A percentile compares a stretch with the other conserved stretches of the same genome.
phyloP scores from a whole-genome alignment of 2,329 filamentous ascomycete species.

The Beauveria sp. region DNA sequence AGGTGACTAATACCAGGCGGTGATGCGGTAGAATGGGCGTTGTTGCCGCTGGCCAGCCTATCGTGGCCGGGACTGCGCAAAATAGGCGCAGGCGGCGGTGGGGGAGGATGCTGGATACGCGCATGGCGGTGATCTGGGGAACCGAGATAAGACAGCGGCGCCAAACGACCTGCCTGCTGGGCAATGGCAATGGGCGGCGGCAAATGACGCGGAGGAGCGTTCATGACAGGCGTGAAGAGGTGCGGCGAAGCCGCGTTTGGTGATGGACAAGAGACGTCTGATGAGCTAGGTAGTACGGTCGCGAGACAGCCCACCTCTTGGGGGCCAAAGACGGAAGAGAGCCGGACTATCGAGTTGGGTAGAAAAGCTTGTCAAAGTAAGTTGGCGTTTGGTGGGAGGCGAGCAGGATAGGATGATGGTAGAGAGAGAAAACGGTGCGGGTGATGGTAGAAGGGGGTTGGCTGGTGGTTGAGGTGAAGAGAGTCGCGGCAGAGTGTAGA shows the following conservation, averaged over 20 bases:
- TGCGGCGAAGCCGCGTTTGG: not conserved
- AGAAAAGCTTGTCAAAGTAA: not conserved
- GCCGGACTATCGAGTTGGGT: not conserved
- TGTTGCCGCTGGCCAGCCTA: not conserved
- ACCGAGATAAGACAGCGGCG: conserved; percentile 7
- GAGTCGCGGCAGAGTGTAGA: not conserved
- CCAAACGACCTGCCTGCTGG: conserved; percentile 10
- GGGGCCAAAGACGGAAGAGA: not conserved
- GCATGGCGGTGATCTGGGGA: conserved; percentile 4
- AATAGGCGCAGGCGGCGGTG: conserved; percentile 1
- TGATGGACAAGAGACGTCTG: not conserved
- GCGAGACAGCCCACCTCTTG: conserved; percentile 6
- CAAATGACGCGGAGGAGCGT: conserved; percentile 9
- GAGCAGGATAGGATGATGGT: not conserved
- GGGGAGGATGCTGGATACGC: conserved; percentile 1
- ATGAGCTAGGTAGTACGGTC: not conserved
- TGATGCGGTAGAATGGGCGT: conserved; percentile 1
- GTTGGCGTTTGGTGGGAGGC: not conserved
- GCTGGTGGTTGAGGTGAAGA: not conserved
- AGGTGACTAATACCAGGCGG: not conserved
- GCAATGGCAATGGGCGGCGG: conserved; percentile 10
- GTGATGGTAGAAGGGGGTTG: not conserved
- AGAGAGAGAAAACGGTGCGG: not conserved
- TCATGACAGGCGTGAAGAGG: not conserved
- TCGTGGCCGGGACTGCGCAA: conserved; percentile 6